Evolutionary conservation across 768 basidiomycete genomes (phyloP).

Genomic region (Lentinula sp.): DNA sequence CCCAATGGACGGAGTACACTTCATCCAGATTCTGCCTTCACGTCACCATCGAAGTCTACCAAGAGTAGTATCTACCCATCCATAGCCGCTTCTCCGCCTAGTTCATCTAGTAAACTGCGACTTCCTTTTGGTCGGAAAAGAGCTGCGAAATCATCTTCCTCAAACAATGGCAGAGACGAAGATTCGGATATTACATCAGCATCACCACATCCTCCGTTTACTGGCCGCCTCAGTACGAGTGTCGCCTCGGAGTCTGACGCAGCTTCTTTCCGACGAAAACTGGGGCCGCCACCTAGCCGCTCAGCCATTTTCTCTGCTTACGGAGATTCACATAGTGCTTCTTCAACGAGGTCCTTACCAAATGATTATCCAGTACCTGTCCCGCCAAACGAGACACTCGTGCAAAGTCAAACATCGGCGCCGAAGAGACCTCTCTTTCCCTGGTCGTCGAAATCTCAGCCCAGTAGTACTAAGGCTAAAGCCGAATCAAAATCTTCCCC

Average conservation of each 20-base stretch:
- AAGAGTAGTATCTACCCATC: constrained; percentile 16
- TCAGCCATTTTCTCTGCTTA: constrained; percentile 60
- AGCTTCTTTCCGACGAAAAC: constrained; percentile 19
- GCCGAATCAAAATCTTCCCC: background rate
- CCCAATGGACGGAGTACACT: constrained; percentile 11
- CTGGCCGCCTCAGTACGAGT: constrained; percentile 26
- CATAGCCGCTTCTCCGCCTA: constrained; percentile 12
- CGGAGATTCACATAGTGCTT: constrained; percentile 41
- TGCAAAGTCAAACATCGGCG: constrained; percentile 15
- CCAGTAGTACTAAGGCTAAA: constrained; percentile 1
- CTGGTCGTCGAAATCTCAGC: constrained; percentile 23
- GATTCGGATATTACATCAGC: constrained; percentile 9
- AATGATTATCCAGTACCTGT: constrained; percentile 19
- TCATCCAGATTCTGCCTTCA: constrained; percentile 2
- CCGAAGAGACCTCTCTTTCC: constrained; percentile 27
- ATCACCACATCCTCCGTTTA: constrained; percentile 19
- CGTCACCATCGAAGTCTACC: background rate
- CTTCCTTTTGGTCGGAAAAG: constrained; percentile 38
- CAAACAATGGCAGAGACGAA: constrained; percentile 4
- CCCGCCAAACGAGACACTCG: constrained; percentile 11
- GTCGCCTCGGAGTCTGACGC: constrained; percentile 39
- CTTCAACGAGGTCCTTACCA: constrained; percentile 65
- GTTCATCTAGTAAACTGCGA: constrained; percentile 37
- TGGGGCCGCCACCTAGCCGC: constrained; percentile 56
- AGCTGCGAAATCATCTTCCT: constrained; percentile 11